Evolutionary conservation across 352 stramenopile genomes (phyloP), one percentile per base, ranked within the genome.

Genomic region (Hyaloperonospora arabidopsidis): DNA sequence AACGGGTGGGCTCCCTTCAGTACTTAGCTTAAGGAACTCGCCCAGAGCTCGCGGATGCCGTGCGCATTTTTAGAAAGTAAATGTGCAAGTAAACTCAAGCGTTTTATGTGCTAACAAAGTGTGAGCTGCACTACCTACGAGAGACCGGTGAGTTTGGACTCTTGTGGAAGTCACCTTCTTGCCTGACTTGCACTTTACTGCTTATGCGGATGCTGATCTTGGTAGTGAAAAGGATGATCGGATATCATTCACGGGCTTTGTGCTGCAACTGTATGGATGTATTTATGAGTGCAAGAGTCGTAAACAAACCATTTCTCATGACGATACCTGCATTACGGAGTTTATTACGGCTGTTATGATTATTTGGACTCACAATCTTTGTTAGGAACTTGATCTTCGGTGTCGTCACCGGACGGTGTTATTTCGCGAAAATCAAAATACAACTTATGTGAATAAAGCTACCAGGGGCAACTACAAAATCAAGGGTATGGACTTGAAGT

Each of bases 331-430:
- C 21, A 43, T 39, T 36, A 28, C 32, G 8, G 47, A 55, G 46
- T 56, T 56, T 22, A 47, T 56, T 12, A 28, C 47, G 19, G 29
- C 46, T 13, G 50, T 40, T 12, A 39, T 55, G 46, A 23, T 55
- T 1, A 50, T 52, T 34, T 62, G 40, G 48, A 49, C 54, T 3
- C 47, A 53, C 40, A 58, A 53, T 13, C 32, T 63, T 34, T 62
- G 18, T 22, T 21, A 32, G 5, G 46, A 56, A 17, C 17, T 44
- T 12, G 21, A 44, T 2, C 11, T 44, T 10, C 13, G 17, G n/a
- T 15, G 38, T 7, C 7, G 25, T 12, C 8, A 41, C 35, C 12
- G 2, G 15, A 44, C 38, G 12, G 38, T 44, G 38, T 21, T 44
- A 17, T 22, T 21, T 22, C 38, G 21, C 2, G 38, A 22, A 5